phyloP scores from a whole-genome alignment of 192 early-diverging fungal genomes.

The Linderina pennispora region DNA sequence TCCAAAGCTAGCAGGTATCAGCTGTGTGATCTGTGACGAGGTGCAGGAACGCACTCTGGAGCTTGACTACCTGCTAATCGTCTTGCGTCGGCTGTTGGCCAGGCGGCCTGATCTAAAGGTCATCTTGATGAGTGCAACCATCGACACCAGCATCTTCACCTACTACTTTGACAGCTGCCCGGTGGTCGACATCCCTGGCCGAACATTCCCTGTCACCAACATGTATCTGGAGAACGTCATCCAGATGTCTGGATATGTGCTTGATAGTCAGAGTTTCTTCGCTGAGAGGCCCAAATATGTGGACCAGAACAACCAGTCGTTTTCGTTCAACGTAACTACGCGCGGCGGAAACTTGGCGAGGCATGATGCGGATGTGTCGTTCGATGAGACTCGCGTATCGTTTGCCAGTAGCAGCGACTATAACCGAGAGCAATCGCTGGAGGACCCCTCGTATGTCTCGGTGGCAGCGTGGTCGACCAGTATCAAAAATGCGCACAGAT shows the following conservation, averaged over 20 bases:
- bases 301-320: no score
- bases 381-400: not conserved
- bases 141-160: constrained; percentile 72
- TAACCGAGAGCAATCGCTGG: not conserved
- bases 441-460: constrained; percentile 4
- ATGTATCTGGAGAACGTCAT: constrained; percentile 36
- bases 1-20: constrained; percentile 13
- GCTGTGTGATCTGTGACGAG: constrained; percentile 71
- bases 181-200: constrained; percentile 61
- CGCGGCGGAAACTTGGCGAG: not conserved
- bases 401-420: not conserved
- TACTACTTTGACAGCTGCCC: constrained; percentile 66
- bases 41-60: constrained; percentile 76
- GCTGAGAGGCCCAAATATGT: no score
- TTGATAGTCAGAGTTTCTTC: constrained; percentile 4
- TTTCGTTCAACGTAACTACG: constrained; percentile 26
- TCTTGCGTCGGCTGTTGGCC: constrained; percentile 61
- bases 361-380: not conserved
- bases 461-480: not conserved
- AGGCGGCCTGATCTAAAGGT: constrained; percentile 53
- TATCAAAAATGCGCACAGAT: constrained; percentile 32
- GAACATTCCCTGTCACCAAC: constrained; percentile 58
- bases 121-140: constrained; percentile 87
- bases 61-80: constrained; percentile 75
- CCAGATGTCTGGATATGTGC: constrained; percentile 3